Conservation (phyloP, 805 yeast genomes). For the Saccharomycopsis malanga region DNA sequence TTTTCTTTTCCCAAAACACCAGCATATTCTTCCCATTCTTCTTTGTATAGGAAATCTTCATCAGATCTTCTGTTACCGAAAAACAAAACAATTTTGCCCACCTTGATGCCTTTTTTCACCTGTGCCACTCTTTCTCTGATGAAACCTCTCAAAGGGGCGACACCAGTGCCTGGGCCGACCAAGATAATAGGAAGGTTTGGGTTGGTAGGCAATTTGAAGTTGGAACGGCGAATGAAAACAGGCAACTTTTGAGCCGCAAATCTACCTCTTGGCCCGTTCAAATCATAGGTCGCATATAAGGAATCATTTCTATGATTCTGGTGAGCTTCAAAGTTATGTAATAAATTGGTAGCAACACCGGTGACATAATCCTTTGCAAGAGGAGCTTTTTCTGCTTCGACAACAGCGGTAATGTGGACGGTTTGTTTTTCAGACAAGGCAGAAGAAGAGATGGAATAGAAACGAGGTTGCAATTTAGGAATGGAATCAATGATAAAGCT, state of each 20-base stretch:
- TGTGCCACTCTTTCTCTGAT: slow-evolving; percentile 74
- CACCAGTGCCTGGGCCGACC: slow-evolving; percentile 98
- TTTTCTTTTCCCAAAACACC: slow-evolving; percentile 43
- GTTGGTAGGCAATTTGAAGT: slow-evolving; percentile 87
- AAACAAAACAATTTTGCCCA: slow-evolving; percentile 73
- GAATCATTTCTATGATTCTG: slow-evolving; percentile 40
- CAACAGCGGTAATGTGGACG: slow-evolving; percentile 86
- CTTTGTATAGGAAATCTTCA: slow-evolving; percentile 79
- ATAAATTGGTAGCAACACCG: slow-evolving; percentile 89
- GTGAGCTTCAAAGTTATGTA: slow-evolving; percentile 59
- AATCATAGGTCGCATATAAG: slow-evolving; percentile 45
- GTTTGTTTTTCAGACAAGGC: slow-evolving; percentile 66
- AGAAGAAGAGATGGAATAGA: slow-evolving; percentile 92
- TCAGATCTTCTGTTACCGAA: slow-evolving; percentile 78
- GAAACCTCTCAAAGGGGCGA: slow-evolving; percentile 96
- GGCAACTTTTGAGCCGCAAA: slow-evolving; percentile 54
- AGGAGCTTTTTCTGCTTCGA: slow-evolving; percentile 50
- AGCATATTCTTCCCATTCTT: slow-evolving; percentile 81
- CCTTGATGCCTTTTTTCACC: slow-evolving; percentile 39
- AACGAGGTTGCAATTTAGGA: slow-evolving; percentile 84
- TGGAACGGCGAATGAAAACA: slow-evolving; percentile 89
- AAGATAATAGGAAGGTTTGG: slow-evolving; percentile 78
- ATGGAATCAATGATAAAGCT: slow-evolving; percentile 75
- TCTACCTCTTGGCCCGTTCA: slow-evolving; percentile 76
- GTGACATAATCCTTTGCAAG: slow-evolving; percentile 28